These are phyloP conservation scores for Candida glaebosa DNA, from an alignment of 805 yeast species.

Conservation along the genomic window DNA sequence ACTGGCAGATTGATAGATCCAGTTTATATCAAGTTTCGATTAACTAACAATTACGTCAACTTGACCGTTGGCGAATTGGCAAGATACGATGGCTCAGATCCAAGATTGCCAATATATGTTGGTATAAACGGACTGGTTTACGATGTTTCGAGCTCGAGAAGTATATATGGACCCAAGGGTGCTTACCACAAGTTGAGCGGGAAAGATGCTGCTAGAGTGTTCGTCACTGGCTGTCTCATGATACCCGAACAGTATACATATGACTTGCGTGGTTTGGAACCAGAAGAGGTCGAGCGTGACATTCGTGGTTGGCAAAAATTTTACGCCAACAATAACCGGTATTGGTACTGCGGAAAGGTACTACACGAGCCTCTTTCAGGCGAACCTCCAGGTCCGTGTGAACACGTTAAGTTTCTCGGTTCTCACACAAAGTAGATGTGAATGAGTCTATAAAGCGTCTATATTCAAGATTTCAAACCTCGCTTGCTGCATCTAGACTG, in stretches of 20 bases:
- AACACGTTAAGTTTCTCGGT: conserved; percentile 23
- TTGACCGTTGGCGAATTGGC: conserved; percentile 47
- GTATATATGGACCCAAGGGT: conserved; percentile 52
- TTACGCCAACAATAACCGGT: conserved; percentile 41
- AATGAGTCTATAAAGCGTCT: too few relatives aligned
- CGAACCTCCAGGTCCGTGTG: conserved; percentile 51
- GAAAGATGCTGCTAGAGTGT: conserved; percentile 64
- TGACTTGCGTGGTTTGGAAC: conserved; percentile 61
- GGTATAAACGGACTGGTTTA: conserved; percentile 60
- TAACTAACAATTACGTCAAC: conserved; percentile 15
- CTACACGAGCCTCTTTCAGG: conserved; percentile 42
- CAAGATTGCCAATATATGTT: conserved; percentile 49
- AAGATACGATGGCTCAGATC: conserved; percentile 48
- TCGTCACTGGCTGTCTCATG: conserved; percentile 65
- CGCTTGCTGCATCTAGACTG: conserved; percentile 46
- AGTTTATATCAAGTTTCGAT: conserved; percentile 32
- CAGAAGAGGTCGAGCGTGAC: conserved; percentile 33
- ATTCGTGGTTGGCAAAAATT: conserved; percentile 52
- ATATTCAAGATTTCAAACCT: neutral
- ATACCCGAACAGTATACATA: conserved; percentile 54
- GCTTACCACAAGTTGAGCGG: conserved; percentile 59
- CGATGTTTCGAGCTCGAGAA: conserved; percentile 54
- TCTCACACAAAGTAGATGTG: neutral
- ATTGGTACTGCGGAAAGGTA: conserved; percentile 64
- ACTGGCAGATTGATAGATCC: conserved; percentile 47